These are phyloP conservation scores for Phytophthora pinifolia DNA, from an alignment of 352 stramenopile species.

Conservation along the genomic window DNA sequence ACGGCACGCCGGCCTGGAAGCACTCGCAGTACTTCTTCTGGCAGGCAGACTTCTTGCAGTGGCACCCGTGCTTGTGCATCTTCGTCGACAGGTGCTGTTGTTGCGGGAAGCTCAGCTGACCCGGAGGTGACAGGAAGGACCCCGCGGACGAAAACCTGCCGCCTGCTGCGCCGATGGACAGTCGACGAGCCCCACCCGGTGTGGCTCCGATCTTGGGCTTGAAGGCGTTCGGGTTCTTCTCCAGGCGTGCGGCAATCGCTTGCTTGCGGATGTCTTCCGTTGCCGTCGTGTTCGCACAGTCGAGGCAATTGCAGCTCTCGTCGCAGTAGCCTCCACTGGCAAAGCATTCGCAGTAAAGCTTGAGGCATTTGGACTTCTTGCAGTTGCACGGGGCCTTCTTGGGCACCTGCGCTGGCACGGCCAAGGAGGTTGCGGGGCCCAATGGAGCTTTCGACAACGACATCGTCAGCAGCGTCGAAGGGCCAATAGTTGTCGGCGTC, in stretches of 20 bases:
- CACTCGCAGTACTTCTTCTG: conserved; percentile 99
- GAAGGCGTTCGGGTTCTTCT: conserved; percentile 96
- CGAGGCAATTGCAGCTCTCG: conserved; percentile 91
- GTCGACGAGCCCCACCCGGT: conserved; percentile 11
- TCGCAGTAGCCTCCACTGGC: conserved; percentile 91
- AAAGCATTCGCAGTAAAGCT: conserved; percentile 97
- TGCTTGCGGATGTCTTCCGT: conserved; percentile 71
- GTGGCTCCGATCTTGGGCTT: conserved; percentile 93
- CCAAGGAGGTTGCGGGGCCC: not conserved
- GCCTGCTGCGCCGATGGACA: conserved; percentile 12
- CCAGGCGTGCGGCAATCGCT: conserved; percentile 88
- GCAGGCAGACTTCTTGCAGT: conserved; percentile 96
- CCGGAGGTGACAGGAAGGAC: conserved; percentile 30
- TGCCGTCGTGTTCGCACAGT: conserved; percentile 89
- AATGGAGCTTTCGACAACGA: conserved; percentile 26
- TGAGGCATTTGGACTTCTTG: conserved; percentile 98
- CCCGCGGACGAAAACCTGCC: conserved; percentile 12
- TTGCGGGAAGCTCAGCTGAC: conserved; percentile 13
- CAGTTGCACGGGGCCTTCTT: conserved; percentile 93
- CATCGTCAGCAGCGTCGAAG: conserved; percentile 20
- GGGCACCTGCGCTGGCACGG: conserved; percentile 10
- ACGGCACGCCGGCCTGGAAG: conserved; percentile 90
- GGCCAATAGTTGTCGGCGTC: conserved; percentile 29
- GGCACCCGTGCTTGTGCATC: conserved; percentile 95
- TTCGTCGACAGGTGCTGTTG: conserved; percentile 43